phyloP scores from a whole-genome alignment of 1,284 basidiomycete genomes.

The Fomitopsis pinicola region DNA sequence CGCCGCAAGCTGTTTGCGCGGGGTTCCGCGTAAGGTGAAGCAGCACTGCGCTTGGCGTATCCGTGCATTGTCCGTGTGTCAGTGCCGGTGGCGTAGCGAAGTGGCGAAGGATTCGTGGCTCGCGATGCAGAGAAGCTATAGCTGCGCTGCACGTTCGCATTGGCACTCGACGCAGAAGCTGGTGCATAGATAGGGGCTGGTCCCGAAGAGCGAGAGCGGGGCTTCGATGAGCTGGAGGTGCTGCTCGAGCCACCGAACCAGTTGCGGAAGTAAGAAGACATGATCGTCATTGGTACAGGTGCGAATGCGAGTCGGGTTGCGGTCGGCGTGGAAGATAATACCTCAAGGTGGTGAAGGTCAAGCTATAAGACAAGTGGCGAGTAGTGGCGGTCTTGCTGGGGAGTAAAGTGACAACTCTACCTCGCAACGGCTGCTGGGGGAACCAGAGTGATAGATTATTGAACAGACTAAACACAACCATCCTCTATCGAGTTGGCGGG shows the following conservation, averaged over 20 bases:
- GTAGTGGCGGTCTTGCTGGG: not conserved
- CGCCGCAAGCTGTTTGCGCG: conserved; percentile 23
- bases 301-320: not conserved
- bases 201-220: conserved; percentile 26
- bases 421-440: conserved; percentile 3
- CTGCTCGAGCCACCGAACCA: conserved; percentile 29
- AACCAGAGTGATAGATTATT: not conserved
- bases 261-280: conserved; percentile 35
- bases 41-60: conserved; percentile 21
- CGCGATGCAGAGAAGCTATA: conserved; percentile 28
- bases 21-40: conserved; percentile 19
- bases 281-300: conserved; percentile 12
- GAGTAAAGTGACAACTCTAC: not conserved
- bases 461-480: not conserved
- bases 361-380: conserved; percentile 5
- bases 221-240: conserved; percentile 19
- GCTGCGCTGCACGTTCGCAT: conserved; percentile 22
- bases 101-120: conserved; percentile 30
- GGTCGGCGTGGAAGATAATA: not conserved
- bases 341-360: conserved; percentile 7
- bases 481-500: not conserved
- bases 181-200: conserved; percentile 20
- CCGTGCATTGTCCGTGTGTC: conserved; percentile 27
- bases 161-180: conserved; percentile 17
- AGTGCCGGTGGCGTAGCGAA: conserved; percentile 28